Evolutionary conservation across 1,284 basidiomycete species (phyloP), one percentile per base, ranked within the genome.

Genomic region (Fomitopsis palustris): DNA sequence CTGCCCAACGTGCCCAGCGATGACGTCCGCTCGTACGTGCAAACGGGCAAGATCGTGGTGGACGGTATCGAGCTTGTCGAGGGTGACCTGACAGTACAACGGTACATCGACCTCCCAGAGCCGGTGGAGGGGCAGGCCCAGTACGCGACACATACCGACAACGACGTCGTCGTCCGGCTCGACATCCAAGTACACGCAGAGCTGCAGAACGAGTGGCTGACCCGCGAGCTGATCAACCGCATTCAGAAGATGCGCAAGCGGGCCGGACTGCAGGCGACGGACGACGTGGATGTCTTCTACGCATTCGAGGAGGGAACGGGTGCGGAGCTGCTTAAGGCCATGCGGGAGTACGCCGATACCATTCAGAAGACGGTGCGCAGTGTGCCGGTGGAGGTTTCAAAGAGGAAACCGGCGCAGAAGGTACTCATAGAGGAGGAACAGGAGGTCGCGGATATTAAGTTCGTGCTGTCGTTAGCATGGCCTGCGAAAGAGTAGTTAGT

Each of bases 161-260:
- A 92, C 69, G 94, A 98, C 64, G 95, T 97, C 54, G 95, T 98
- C 55, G 85, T 98, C 62, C 83, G 97, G 51, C 84, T 99, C 43
- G 96, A 99, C 74, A 85, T 93, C 60, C 85, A 92, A 71, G 83
- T 92, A 56, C 90, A 97, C 67, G 84, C 91, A 1, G 95, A 97
- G 67, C 83, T 99, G 58, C 87, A 90, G 74, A 82, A 86, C 59
- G 92, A 98, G 77, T 95, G 94, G 76, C 82, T 96, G 39, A 89
- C 94, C 49, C 85, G 97, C 54, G 95, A 97, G 73, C 76, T 98
- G 63, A 91, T 93, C 65, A 97, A 97, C 70, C 90, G 96, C 56
- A 90, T 99, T 53, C 97, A 99, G 80, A 94, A 95, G 72, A 78
- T 98, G 65, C 84, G 97, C 65, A 99, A 99, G 79, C 94, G 95